Base-by-base conservation (phyloP, 192 early-diverging fungal genomes). In the Backusella liffmaniae region DNA sequence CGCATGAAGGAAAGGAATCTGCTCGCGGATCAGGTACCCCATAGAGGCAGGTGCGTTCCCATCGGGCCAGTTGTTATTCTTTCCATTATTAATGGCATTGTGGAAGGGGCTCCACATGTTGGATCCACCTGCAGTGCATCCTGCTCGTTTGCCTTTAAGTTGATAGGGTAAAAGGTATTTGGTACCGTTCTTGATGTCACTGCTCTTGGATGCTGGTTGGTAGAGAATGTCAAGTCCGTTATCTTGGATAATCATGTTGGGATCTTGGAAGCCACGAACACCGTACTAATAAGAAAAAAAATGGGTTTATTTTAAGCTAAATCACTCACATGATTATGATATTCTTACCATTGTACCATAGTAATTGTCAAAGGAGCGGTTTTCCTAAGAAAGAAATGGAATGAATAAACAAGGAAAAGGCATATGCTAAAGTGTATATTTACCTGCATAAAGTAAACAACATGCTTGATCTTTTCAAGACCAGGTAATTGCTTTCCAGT, bases 401-500 rank as follows among this genome's bases (percentile, higher is more conserved):
- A 67, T 35, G 32, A 32, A n/a, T 51, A 72, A 72, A 72, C n/a
- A 44, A 44, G 42, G 12, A 44, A 16, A 16, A 44, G 0, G 3
- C 18, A n/a, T 32, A 21, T 23, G n/a, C 42, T 70, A 23, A 16
- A 36, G 0, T 23, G 1, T 44, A 23, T 3, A 10, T 39, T 32
- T 73, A 73, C 72, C 46, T 73, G 77, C 77, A 78, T 78, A 35
- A 78, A 78, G 32, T 73, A 78, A 4, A 78, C 73, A 67, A 78
- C 49, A 35, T 78, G 53, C 15, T 78, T 73, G 72, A 78, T 78
- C 9, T 78, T 78, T 53, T 78, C 77, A 16, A 78, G 49, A 12
- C 77, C 77, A 4, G 76, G 49, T 3, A 56, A 34, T 18, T 56
- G 72, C 6, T 26, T 29, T n/a, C 21, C 26, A 12, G 26, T 29